phyloP scores from a whole-genome alignment of 805 yeast genomes.

The Ogataea trehalophila region DNA sequence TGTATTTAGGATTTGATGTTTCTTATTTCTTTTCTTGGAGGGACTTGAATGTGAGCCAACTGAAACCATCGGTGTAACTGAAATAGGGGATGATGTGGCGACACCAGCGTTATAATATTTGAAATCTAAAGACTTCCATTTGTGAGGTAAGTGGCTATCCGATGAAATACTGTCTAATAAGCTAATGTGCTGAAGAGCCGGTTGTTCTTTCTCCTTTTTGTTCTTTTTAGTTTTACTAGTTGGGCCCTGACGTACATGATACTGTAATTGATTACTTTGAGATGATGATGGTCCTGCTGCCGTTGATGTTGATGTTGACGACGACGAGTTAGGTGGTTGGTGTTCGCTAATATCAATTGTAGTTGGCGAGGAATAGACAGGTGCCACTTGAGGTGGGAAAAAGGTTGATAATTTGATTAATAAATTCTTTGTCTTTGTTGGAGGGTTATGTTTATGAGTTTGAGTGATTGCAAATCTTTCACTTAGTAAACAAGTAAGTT shows the following conservation, averaged over 20 bases:
- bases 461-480: conserved; percentile 52
- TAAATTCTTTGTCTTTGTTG: conserved; percentile 39
- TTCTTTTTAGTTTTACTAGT: conserved; percentile 26
- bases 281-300: neutral
- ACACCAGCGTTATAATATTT: conserved; percentile 40
- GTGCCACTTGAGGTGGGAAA: conserved; percentile 35
- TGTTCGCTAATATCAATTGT: conserved; percentile 10
- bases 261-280: conserved; percentile 1
- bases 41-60: conserved; percentile 9
- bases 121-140: conserved; percentile 53
- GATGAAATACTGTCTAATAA: conserved; percentile 28
- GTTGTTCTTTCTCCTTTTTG: conserved; percentile 8
- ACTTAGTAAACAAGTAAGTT: conserved; percentile 46
- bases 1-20: conserved; percentile 18
- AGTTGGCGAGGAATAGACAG: conserved; percentile 16
- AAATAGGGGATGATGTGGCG: conserved; percentile 1
- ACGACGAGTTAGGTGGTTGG: neutral
- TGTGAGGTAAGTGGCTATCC: conserved; percentile 39
- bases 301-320: neutral
- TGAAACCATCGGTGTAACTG: conserved; percentile 3
- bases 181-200: conserved; percentile 20
- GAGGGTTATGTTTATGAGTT: conserved; percentile 38
- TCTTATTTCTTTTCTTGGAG: conserved; percentile 13
- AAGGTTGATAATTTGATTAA: conserved; percentile 45
- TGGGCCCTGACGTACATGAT: conserved; percentile 1